phyloP scores from a whole-genome alignment of 1,284 basidiomycete species.

The Cutaneotrichosporon mucoides region DNA sequence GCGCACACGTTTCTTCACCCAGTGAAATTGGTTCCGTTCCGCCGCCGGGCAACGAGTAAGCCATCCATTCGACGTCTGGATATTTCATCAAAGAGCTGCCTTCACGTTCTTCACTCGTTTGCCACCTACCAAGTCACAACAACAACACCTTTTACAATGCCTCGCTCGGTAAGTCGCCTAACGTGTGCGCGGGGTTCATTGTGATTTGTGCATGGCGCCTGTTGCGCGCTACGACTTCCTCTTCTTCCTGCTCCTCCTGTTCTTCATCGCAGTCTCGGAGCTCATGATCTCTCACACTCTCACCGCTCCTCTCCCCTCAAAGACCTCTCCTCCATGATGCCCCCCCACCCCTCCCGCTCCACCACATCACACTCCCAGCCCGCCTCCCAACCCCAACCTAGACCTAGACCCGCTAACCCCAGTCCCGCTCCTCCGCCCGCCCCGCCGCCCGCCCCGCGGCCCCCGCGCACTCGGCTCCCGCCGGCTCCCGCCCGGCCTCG shows the following conservation, averaged over 20 bases:
- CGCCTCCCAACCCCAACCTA: too few relatives aligned
- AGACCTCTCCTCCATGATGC: too few relatives aligned
- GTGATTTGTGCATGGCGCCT: too few relatives aligned
- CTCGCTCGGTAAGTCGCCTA: conserved; percentile 33
- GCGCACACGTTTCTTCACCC: background rate
- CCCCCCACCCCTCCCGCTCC: too few relatives aligned
- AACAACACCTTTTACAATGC: conserved; percentile 21
- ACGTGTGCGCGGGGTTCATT: too few relatives aligned
- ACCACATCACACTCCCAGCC: too few relatives aligned
- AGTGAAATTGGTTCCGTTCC: background rate
- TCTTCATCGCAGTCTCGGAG: too few relatives aligned
- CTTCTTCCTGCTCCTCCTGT: too few relatives aligned
- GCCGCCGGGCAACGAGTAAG: background rate
- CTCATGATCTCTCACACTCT: too few relatives aligned
- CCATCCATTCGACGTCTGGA: background rate
- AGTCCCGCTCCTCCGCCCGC: conserved; percentile 41
- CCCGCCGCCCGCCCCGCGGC: conserved; percentile 35
- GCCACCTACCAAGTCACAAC: conserved; percentile 12
- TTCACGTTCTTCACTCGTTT: background rate
- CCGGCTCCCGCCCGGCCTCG: conserved; percentile 28
- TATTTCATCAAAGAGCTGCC: conserved; percentile 5
- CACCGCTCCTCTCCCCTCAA: too few relatives aligned
- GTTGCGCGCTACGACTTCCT: too few relatives aligned
- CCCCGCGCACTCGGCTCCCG: background rate
- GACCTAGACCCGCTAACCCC: too few relatives aligned